Percentiles rank a stretch among this genome's conserved stretches.
Evolutionary conservation across 1,139 yeast species (phyloP).

Genomic region (Suhomyces panamericanus): DNA sequence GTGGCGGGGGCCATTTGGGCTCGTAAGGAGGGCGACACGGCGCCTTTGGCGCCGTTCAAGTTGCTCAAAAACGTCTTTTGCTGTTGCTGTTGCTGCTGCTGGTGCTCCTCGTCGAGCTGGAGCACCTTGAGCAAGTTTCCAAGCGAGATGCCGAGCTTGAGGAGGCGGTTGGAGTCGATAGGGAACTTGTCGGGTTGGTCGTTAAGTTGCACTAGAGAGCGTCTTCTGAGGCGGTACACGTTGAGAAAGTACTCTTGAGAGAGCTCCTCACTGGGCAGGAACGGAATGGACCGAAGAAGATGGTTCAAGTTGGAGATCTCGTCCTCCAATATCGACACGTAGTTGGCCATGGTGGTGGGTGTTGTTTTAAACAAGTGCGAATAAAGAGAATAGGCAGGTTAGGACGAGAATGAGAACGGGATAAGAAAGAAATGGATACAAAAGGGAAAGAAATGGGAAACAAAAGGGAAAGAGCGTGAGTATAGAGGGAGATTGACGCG

Average conservation of each 20-base stretch:
- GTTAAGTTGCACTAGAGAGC: constrained; percentile 25
- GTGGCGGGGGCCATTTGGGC: constrained; percentile 3
- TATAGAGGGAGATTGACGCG: too few species aligned
- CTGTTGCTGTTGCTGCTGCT: constrained; percentile 27
- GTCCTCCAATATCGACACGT: constrained; percentile 18
- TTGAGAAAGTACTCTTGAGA: constrained; percentile 28
- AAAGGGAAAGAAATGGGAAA: too few species aligned
- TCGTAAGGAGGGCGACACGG: not conserved
- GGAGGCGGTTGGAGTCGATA: constrained; percentile 38
- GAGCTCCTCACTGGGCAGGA: constrained; percentile 19
- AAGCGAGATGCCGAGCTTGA: constrained; percentile 45
- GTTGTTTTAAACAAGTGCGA: not conserved
- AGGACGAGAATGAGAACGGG: too few species aligned
- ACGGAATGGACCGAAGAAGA: constrained; percentile 38
- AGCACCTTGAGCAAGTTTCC: constrained; percentile 44
- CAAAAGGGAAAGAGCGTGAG: too few species aligned
- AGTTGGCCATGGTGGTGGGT: constrained; percentile 12
- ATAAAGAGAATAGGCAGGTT: too few species aligned
- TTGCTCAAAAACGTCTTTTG: constrained; percentile 18
- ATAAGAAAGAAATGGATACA: too few species aligned
- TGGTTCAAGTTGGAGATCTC: constrained; percentile 34
- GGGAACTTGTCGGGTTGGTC: constrained; percentile 29
- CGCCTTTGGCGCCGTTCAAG: constrained; percentile 15
- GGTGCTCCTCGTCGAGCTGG: constrained; percentile 38
- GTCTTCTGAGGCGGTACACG: constrained; percentile 34